These are phyloP conservation scores for Ashbya aceris DNA, from an alignment of 1,139 yeast genomes.

Conservation along the genomic window DNA sequence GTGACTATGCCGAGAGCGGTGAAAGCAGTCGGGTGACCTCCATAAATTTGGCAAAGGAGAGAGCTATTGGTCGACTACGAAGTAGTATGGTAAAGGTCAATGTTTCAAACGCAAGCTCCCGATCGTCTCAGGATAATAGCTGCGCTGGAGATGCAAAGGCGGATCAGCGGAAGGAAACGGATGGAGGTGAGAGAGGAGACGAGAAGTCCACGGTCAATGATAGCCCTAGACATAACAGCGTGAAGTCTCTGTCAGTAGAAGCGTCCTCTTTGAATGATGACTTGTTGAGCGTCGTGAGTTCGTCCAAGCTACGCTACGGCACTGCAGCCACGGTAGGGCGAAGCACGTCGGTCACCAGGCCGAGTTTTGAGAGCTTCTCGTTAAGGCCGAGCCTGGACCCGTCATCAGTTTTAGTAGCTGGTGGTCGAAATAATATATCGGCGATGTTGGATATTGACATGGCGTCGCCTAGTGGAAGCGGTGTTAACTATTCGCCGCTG, in stretches of 20 bases:
- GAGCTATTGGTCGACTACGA: too few relatives aligned
- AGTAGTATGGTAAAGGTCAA: too few relatives aligned
- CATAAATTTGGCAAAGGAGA: too few relatives aligned
- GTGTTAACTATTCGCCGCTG: slow-evolving; percentile 43
- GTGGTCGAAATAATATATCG: slow-evolving; percentile 12
- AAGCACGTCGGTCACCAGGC: slow-evolving; percentile 10
- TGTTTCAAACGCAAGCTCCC: too few relatives aligned
- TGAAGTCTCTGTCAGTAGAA: background rate
- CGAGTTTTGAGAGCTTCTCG: slow-evolving; percentile 23
- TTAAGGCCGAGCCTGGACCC: slow-evolving; percentile 30
- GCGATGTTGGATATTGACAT: slow-evolving; percentile 16
- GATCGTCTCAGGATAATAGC: too few relatives aligned
- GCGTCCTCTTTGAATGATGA: slow-evolving; percentile 28
- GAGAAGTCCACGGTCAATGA: too few relatives aligned
- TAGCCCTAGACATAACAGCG: too few relatives aligned
- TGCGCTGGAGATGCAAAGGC: too few relatives aligned
- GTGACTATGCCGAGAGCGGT: too few relatives aligned
- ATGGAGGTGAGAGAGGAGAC: too few relatives aligned
- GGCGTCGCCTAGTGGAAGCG: slow-evolving; percentile 21
- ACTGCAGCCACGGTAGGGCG: slow-evolving; percentile 9
- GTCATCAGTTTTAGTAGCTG: slow-evolving; percentile 16
- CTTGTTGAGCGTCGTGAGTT: slow-evolving; percentile 20
- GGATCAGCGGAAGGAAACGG: too few relatives aligned
- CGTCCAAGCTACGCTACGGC: slow-evolving; percentile 9
- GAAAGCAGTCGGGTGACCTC: too few relatives aligned